Evolutionary conservation across 257 asterid genomes (phyloP), one percentile per base, ranked within the genome.

Genomic region (Striga asiatica): DNA sequence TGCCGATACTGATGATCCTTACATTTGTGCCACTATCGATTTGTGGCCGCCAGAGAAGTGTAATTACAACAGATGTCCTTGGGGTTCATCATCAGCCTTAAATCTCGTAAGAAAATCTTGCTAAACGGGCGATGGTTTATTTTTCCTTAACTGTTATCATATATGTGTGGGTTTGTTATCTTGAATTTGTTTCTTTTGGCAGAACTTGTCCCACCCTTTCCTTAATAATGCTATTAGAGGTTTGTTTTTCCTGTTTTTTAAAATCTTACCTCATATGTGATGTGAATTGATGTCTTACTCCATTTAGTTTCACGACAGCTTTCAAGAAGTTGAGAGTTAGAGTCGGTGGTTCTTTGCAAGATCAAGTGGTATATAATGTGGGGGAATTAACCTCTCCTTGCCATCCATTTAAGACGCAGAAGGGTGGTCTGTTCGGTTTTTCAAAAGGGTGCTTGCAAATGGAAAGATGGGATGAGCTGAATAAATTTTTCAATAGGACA

Each of bases 41-140:
- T 92, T 97, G 99, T 88, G 99, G 99, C 95, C 99, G 21, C 68
- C 71, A 28, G 91, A 88, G 32, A 92, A 92, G 83, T 92, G 99
- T 57, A 71, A 84, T 62, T 92, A 84, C 57, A 51, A 79, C 25
- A 76, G 69, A 38, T 92, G 99, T 76, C 95, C 97, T 0, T 92
- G 99, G 99, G 93, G 81, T 25, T 80, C 70, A 2, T 74, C 97
- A 2, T 88, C 99, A 1, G 65, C 64, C 17, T 29, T 81, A 56
- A 84, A 84, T 66, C 84, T 92, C 17, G 98, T 84, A 80, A 72
- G 81, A 8, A 18, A n/a, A n/a, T 41, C 20, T 14, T 51, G 45
- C n/a, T n/a, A n/a, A n/a, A n/a, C n/a, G n/a, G n/a, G n/a, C n/a
- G n/a, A n/a, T n/a, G n/a, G n/a, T n/a, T n/a, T n/a, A n/a, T n/a